Conservation (phyloP, 768 basidiomycete species). For the Lentinula sp. region DNA sequence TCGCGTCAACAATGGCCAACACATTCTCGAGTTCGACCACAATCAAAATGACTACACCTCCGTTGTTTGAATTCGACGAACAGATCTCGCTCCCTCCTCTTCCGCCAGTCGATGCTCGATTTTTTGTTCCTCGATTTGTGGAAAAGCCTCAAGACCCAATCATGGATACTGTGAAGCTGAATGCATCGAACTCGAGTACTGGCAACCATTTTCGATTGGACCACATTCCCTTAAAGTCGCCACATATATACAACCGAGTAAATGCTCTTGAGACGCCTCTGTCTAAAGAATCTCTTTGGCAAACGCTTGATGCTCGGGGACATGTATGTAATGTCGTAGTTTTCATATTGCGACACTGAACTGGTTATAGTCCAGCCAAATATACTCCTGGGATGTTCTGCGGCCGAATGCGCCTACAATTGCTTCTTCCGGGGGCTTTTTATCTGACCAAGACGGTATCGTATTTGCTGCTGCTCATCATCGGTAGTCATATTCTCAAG, state of each 20-base stretch:
- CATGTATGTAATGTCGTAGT: neutral
- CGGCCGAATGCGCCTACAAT: slow-evolving; percentile 23
- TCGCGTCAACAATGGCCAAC: slow-evolving; percentile 1
- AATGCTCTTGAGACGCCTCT: neutral
- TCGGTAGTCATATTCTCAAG: slow-evolving; percentile 34
- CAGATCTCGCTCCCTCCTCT: slow-evolving; percentile 19
- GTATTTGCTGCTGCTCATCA: slow-evolving; percentile 53
- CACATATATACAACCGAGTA: neutral
- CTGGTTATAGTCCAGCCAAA: slow-evolving; percentile 21
- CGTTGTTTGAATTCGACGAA: neutral
- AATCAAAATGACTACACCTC: neutral
- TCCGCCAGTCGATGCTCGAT: slow-evolving; percentile 35
- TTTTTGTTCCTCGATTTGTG: slow-evolving; percentile 60
- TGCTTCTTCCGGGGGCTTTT: slow-evolving; percentile 43
- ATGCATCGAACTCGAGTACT: neutral
- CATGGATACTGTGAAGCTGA: slow-evolving; percentile 44
- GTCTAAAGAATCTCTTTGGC: neutral
- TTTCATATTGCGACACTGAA: slow-evolving; percentile 23
- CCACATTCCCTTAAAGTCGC: slow-evolving; percentile 23
- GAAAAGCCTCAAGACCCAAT: slow-evolving; percentile 78
- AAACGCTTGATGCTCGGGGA: neutral
- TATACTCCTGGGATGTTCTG: slow-evolving; percentile 58
- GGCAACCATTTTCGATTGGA: slow-evolving; percentile 14
- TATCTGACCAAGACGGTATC: slow-evolving; percentile 59
- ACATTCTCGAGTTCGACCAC: neutral